A percentile compares a stretch with the other conserved stretches of the same genome.
Evolutionary conservation across 345 rosid genomes (phyloP).

Genomic region (Moricandia moricandioides): DNA sequence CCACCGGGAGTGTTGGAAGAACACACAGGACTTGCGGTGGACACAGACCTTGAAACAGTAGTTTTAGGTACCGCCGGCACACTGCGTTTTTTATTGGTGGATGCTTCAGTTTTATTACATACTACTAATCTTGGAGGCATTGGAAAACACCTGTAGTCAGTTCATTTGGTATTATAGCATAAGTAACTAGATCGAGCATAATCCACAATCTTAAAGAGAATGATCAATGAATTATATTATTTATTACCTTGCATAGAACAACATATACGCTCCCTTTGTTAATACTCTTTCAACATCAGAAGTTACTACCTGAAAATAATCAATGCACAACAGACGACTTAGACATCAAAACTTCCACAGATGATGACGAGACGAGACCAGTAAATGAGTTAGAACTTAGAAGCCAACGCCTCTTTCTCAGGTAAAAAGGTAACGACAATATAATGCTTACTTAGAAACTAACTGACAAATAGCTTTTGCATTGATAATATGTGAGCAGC

Average conservation of each 20-base stretch:
- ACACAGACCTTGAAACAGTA: slow-evolving; percentile 40
- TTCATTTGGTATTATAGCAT: too few species aligned
- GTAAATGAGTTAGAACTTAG: slow-evolving; percentile 1
- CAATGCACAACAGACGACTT: slow-evolving; percentile 1
- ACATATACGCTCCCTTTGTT: slow-evolving; percentile 77
- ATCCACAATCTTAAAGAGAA: not conserved
- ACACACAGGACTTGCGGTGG: slow-evolving; percentile 36
- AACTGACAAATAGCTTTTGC: not conserved
- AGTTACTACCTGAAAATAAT: slow-evolving; percentile 59
- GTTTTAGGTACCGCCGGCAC: slow-evolving; percentile 28
- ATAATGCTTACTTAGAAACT: not conserved
- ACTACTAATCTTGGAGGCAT: slow-evolving; percentile 57
- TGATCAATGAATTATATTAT: not conserved
- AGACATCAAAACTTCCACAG: not conserved
- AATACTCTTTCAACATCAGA: slow-evolving; percentile 68
- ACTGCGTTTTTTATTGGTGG: slow-evolving; percentile 38
- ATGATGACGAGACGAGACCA: slow-evolving; percentile 4
- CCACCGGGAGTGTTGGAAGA: slow-evolving; percentile 38
- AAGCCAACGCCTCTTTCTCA: not conserved
- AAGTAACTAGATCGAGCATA: slow-evolving; percentile 12
- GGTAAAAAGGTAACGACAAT: too few species aligned
- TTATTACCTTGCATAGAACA: slow-evolving; percentile 79
- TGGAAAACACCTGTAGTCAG: slow-evolving; percentile 64
- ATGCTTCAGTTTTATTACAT: slow-evolving; percentile 30
- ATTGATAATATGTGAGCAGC: slow-evolving; percentile 26